These are phyloP conservation scores for Colletotrichum neosansevieriae DNA, from an alignment of 2,329 filamentous ascomycete species.

Conservation along the genomic window DNA sequence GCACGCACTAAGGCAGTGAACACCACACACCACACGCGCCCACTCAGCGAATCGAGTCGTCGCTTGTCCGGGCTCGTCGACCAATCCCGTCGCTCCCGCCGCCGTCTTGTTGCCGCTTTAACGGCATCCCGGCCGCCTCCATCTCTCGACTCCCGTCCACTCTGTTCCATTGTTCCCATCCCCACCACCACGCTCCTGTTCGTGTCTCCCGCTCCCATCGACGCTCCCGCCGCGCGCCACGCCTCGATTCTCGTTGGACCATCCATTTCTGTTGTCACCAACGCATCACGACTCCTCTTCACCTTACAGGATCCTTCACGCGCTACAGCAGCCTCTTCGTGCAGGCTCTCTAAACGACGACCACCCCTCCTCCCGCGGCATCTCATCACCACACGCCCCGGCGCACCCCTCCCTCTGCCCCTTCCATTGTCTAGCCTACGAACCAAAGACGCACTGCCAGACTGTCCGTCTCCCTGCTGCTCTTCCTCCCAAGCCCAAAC, in stretches of 20 bases:
- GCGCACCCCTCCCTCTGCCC: slow-evolving; percentile 33
- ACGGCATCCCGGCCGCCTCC: slow-evolving; percentile 14
- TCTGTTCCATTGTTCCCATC: slow-evolving; percentile 14
- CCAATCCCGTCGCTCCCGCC: slow-evolving; percentile 31
- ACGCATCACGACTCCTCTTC: slow-evolving; percentile 37
- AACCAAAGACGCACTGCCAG: slow-evolving; percentile 25
- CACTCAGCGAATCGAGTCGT: slow-evolving; percentile 45
- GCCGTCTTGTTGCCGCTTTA: slow-evolving; percentile 43
- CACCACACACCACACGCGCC: slow-evolving; percentile 48
- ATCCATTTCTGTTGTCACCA: slow-evolving; percentile 31
- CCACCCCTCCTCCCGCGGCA: slow-evolving; percentile 10
- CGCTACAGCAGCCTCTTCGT: slow-evolving; percentile 33
- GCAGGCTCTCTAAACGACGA: slow-evolving; percentile 19
- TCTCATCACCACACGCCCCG: slow-evolving; percentile 34
- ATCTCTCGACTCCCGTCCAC: slow-evolving; percentile 30
- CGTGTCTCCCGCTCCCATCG: slow-evolving; percentile 33
- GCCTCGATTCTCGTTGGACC: slow-evolving; percentile 39
- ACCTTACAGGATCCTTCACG: slow-evolving; percentile 39
- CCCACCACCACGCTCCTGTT: slow-evolving; percentile 34
- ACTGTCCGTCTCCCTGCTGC: slow-evolving; percentile 29
- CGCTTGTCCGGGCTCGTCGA: slow-evolving; percentile 43
- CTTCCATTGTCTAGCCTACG: slow-evolving; percentile 31
- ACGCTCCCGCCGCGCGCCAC: slow-evolving; percentile 40
- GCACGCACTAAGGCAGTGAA: slow-evolving; percentile 46
- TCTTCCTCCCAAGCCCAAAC: slow-evolving; percentile 35